Conservation (phyloP, 768 basidiomycete genomes). For the Chlorophyllum brunneum region DNA sequence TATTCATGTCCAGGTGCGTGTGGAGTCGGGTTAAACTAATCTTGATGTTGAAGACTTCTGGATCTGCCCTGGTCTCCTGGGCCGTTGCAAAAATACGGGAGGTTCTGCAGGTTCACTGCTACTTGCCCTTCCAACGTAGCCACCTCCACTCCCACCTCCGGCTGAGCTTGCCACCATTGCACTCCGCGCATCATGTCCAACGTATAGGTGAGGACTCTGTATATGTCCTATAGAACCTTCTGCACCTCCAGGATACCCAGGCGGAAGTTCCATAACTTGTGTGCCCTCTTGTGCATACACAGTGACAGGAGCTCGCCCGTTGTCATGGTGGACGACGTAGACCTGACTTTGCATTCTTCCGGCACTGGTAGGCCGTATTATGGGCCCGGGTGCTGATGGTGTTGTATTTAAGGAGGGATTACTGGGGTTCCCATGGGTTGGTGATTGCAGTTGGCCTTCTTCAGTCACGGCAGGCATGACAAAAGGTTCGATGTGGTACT, state of each 20-base stretch:
- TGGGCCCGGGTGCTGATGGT: conserved; percentile 8
- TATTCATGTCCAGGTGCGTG: background rate
- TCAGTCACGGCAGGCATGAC: conserved; percentile 29
- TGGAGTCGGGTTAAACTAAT: too few species aligned
- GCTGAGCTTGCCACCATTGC: conserved; percentile 14
- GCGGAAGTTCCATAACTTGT: conserved; percentile 58
- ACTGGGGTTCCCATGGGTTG: conserved; percentile 12
- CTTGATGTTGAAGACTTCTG: conserved; percentile 15
- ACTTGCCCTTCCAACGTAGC: conserved; percentile 17
- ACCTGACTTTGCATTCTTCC: conserved; percentile 28
- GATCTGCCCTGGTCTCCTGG: conserved; percentile 18
- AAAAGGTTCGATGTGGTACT: conserved; percentile 43
- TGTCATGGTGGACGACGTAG: conserved; percentile 61
- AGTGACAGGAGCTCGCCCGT: conserved; percentile 52
- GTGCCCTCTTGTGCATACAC: conserved; percentile 53
- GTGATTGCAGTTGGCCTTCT: conserved; percentile 20
- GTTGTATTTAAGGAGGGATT: conserved; percentile 13
- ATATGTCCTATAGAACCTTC: background rate
- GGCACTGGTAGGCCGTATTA: conserved; percentile 7
- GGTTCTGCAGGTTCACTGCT: conserved; percentile 12
- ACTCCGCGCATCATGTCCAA: conserved; percentile 13
- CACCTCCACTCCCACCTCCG: conserved; percentile 16
- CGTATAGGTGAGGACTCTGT: background rate
- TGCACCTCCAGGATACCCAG: conserved; percentile 36
- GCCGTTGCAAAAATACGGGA: conserved; percentile 20